Percentiles rank a stretch among this genome's conserved stretches.
Conservation (phyloP, 352 stramenopile genomes). For the Globisporangium mamillatum region DNA sequence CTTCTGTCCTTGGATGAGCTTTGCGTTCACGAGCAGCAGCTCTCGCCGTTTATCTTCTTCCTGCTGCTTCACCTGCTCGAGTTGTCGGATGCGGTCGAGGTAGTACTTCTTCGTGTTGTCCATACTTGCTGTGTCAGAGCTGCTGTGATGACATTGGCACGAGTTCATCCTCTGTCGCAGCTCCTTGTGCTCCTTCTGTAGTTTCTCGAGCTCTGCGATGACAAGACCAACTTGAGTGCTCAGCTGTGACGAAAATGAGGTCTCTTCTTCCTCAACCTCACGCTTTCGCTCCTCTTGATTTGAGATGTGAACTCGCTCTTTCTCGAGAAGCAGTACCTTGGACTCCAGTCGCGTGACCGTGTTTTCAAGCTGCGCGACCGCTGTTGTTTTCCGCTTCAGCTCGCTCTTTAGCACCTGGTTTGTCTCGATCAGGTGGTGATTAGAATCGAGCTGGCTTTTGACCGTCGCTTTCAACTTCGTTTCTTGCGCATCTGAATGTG, state of each 20-base stretch:
- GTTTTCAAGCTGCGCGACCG: constrained; percentile 28
- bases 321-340: constrained; percentile 43
- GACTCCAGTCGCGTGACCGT: constrained; percentile 41
- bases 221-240: constrained; percentile 42
- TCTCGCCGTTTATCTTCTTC: constrained; percentile 60
- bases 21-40: constrained; percentile 61
- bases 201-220: constrained; percentile 39
- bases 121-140: neutral
- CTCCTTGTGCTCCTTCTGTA: constrained; percentile 40
- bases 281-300: constrained; percentile 34
- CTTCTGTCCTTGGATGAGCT: constrained; percentile 63
- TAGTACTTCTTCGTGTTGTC: constrained; percentile 34
- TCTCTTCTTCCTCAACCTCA: constrained; percentile 26
- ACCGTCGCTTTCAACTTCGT: constrained; percentile 34
- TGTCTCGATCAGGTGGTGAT: constrained; percentile 33
- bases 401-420: constrained; percentile 43
- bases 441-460: constrained; percentile 36
- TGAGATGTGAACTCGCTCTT: constrained; percentile 39
- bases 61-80: constrained; percentile 40
- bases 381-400: constrained; percentile 23
- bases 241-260: constrained; percentile 33
- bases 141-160: constrained; percentile 20
- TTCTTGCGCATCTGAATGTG: constrained; percentile 29
- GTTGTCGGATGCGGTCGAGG: constrained; percentile 42
- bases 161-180: constrained; percentile 23